These are phyloP conservation scores for Alternaria arbusti DNA, from an alignment of 2,329 filamentous ascomycete species.

Conservation along the genomic window DNA sequence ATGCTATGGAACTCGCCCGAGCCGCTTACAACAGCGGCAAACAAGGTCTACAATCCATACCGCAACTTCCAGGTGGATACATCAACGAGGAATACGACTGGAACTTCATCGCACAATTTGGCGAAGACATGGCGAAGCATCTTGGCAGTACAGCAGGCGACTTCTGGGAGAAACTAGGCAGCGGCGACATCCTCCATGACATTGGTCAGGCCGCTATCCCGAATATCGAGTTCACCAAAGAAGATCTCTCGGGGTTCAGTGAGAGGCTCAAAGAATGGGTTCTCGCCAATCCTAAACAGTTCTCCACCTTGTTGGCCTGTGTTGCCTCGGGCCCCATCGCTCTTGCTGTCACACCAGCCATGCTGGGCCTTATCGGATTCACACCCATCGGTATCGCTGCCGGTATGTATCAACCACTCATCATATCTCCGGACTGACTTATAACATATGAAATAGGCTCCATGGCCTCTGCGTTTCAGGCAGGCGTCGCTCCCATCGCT, in stretches of 20 bases:
- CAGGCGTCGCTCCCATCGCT: background rate
- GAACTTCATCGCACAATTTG: background rate
- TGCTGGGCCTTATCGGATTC: background rate
- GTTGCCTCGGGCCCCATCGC: background rate
- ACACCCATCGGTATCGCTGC: background rate
- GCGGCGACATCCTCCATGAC: background rate
- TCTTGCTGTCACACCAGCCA: background rate
- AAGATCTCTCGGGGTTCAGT: background rate
- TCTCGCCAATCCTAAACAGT: background rate
- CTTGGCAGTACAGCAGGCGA: background rate
- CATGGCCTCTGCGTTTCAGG: background rate
- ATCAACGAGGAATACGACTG: background rate
- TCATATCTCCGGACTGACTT: background rate
- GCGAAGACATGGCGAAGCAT: background rate
- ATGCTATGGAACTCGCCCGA: background rate
- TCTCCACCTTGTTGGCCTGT: background rate
- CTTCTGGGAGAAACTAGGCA: background rate
- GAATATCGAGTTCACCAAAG: background rate
- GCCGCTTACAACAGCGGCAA: background rate
- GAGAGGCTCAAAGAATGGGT: background rate
- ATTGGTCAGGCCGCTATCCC: background rate
- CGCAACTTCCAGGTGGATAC: background rate
- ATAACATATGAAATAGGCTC: background rate
- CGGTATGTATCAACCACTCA: background rate
- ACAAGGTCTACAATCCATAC: background rate